Conservation (phyloP, 345 rosid genomes). For the Pistacia integerrima region DNA sequence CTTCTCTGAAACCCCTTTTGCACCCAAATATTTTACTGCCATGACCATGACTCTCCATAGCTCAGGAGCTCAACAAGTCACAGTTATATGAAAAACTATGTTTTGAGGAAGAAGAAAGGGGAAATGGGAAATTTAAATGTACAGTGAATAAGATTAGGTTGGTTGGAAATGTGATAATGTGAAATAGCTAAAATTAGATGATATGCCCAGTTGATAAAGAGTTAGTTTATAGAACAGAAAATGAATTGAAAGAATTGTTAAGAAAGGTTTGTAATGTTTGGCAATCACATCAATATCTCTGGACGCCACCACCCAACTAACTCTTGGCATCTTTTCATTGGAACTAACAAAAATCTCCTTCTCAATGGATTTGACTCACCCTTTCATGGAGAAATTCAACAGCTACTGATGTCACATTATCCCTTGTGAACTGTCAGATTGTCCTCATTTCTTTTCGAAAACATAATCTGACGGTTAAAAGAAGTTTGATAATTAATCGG, state of each 20-base stretch:
- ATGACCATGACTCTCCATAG: neutral
- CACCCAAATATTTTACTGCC: neutral
- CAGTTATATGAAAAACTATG: neutral
- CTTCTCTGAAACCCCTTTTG: neutral
- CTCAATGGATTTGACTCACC: neutral
- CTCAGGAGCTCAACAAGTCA: neutral
- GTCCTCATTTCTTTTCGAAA: too few species aligned
- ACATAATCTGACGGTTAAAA: too few species aligned
- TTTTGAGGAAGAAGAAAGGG: neutral
- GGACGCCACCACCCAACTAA: neutral
- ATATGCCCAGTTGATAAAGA: too few species aligned
- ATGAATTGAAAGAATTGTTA: too few species aligned
- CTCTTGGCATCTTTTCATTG: neutral
- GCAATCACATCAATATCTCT: conserved; percentile 16
- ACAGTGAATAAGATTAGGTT: too few species aligned
- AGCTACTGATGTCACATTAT: too few species aligned
- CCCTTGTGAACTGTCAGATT: too few species aligned
- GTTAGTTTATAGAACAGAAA: too few species aligned
- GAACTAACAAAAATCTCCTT: neutral
- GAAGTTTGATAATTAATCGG: too few species aligned
- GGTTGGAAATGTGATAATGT: too few species aligned
- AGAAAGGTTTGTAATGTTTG: neutral
- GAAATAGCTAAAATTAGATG: too few species aligned
- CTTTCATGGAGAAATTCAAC: neutral
- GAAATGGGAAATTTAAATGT: neutral